phyloP scores from a whole-genome alignment of 805 yeast species.

The Kazachstania kunashirensis region DNA sequence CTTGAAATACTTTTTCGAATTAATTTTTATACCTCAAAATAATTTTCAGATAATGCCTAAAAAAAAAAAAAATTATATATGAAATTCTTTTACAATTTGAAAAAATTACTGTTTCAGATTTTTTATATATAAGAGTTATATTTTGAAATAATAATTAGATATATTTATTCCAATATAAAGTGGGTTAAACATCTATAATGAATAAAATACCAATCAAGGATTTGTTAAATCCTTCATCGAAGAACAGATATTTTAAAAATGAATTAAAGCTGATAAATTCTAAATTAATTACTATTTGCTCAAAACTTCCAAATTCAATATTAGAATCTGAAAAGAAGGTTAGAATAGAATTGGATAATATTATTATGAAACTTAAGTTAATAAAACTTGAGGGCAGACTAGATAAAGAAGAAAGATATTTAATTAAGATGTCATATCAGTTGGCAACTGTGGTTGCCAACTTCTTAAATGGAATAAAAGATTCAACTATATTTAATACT shows the following conservation, averaged over 20 bases:
- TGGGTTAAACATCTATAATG: conserved; percentile 6
- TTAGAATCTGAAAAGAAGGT: background rate
- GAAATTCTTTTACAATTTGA: too few relatives aligned
- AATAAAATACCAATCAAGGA: conserved; percentile 14
- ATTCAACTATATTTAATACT: background rate
- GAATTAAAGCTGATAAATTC: conserved; percentile 8
- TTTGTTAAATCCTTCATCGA: conserved; percentile 13
- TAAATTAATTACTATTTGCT: conserved; percentile 7
- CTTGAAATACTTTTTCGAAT: too few relatives aligned
- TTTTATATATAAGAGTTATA: too few relatives aligned
- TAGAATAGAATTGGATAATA: conserved; percentile 5
- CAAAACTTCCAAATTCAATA: conserved; percentile 5
- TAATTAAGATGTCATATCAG: conserved; percentile 9
- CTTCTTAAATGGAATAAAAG: conserved; percentile 4
- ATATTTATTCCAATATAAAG: too few relatives aligned
- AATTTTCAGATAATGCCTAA: too few relatives aligned
- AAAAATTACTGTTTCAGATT: too few relatives aligned
- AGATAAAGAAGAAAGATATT: conserved; percentile 5
- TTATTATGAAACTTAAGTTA: conserved; percentile 3
- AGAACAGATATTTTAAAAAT: conserved; percentile 3
- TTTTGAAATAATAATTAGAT: too few relatives aligned
- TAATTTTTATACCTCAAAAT: too few relatives aligned
- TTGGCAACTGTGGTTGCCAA: conserved; percentile 6
- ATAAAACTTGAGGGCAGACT: conserved; percentile 1
- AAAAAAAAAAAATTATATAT: too few relatives aligned